Evolutionary conservation across 768 basidiomycete species (phyloP), one percentile per base, ranked within the genome.

Genomic region (Trametes punicea): DNA sequence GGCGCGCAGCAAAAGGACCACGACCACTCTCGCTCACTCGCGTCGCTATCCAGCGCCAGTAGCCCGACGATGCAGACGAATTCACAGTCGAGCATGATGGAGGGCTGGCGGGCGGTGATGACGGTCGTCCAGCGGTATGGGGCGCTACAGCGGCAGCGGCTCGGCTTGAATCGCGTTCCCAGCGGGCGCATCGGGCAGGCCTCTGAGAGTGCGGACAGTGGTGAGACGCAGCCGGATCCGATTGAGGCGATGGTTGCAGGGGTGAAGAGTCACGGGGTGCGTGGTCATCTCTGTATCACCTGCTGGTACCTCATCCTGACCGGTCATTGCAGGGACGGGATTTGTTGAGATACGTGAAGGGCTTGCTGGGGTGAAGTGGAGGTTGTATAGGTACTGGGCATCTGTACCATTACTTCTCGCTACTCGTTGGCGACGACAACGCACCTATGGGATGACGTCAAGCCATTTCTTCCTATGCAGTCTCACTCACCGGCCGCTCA

Each of bases 81-180:
- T 23, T 66, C 58, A 2, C 62, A 62, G 25, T 46, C 62, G n/a
- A 63, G 60, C 6, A 70, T 74, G 3, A 53, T 86, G 23, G 90
- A 93, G 65, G 90, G 90, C 15, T 93, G 90, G 90, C 76, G 85
- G 31, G 90, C 90, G 10, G 83, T 89, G n/a, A 69, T 91, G 56
- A 79, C 79, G 6, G 79, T 88, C 21, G 74, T 90, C 16, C 69
- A 84, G 48, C 80, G 90, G 21, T 81, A 87, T 63, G 85, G 85
- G 6, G 73, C 84, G 67, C 78, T 79, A 8, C 80, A 84, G 63
- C 78, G 82, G 58, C 75, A 75, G 60, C 81, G 81, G 44, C 48
- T 64, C 4, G 64, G 65, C 2, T 40, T 61, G 18, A 56, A 68
- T 69, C 51, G 69, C 69, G 39, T 39, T 62, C 46, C 62, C 59